Evolutionary conservation across 2,329 filamentous ascomycete species (phyloP).

Genomic region (Pezicula rhizophila): DNA sequence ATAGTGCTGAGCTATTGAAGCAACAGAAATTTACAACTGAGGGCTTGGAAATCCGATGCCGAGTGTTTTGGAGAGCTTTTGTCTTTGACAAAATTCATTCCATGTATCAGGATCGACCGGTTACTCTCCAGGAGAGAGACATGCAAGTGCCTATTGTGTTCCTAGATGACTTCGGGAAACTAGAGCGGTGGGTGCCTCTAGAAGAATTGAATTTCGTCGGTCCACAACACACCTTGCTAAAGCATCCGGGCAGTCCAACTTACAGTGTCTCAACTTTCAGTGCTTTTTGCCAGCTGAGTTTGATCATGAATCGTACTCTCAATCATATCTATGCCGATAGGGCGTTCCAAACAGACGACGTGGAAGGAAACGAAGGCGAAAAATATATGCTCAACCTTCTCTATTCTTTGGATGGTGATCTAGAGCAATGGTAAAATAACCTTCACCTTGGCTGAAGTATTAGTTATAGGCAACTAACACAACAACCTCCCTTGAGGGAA

Average conservation of each 20-base stretch:
- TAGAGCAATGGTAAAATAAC: neutral
- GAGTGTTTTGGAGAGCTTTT: constrained; percentile 31
- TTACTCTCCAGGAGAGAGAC: constrained; percentile 39
- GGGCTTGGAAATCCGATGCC: constrained; percentile 26
- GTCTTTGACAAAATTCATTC: constrained; percentile 46
- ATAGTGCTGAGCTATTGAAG: constrained; percentile 19
- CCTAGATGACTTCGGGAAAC: constrained; percentile 44
- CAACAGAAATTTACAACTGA: constrained; percentile 15
- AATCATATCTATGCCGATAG: constrained; percentile 40
- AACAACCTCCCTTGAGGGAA: too few relatives aligned
- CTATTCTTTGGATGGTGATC: neutral
- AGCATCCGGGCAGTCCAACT: constrained; percentile 30
- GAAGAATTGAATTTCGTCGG: constrained; percentile 28
- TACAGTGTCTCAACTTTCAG: constrained; percentile 39
- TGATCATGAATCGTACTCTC: constrained; percentile 40
- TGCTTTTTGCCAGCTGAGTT: constrained; percentile 36
- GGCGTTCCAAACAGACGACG: constrained; percentile 10
- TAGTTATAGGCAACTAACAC: neutral
- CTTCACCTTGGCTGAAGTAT: neutral
- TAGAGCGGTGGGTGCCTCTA: constrained; percentile 41
- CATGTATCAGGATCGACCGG: constrained; percentile 48
- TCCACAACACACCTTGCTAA: constrained; percentile 17
- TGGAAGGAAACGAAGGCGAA: neutral
- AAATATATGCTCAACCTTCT: neutral
- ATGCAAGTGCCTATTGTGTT: constrained; percentile 41